Evolutionary conservation across 2,329 filamentous ascomycete species (phyloP).

Genomic region (Fonsecaea monophora): DNA sequence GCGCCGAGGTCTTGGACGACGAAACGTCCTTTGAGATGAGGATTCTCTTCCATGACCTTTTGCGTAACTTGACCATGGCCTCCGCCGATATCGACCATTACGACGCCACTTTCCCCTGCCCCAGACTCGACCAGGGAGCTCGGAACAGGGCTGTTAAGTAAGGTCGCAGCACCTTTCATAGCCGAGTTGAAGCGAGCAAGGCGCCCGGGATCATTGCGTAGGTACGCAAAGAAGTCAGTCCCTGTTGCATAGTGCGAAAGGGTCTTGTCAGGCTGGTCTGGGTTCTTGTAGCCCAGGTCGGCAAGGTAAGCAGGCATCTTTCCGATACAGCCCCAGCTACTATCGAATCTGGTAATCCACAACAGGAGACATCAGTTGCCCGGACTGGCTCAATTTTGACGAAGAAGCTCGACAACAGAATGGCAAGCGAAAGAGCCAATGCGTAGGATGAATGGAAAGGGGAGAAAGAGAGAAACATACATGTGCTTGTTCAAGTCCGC

Average conservation of each 20-base stretch:
- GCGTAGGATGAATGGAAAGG: not conserved
- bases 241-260: constrained; percentile 26
- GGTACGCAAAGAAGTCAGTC: constrained; percentile 24
- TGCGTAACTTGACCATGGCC: constrained; percentile 40
- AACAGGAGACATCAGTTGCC: not conserved
- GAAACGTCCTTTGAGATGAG: constrained; percentile 28
- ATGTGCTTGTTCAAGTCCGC: constrained; percentile 26
- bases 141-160: constrained; percentile 20
- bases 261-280: constrained; percentile 23
- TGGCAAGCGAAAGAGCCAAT: not conserved
- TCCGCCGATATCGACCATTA: constrained; percentile 43
- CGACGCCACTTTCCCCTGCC: constrained; percentile 35
- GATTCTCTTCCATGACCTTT: constrained; percentile 32
- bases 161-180: constrained; percentile 18
- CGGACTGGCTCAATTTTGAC: not conserved
- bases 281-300: constrained; percentile 26
- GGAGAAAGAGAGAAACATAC: constrained; percentile 3
- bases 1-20: constrained; percentile 50
- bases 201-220: constrained; percentile 20
- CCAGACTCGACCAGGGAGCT: constrained; percentile 5
- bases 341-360: constrained; percentile 16
- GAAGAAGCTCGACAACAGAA: not conserved
- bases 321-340: constrained; percentile 23
- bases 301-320: constrained; percentile 26
- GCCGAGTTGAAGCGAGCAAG: constrained; percentile 24